Base-by-base conservation (phyloP, 2,329 filamentous ascomycete genomes). In the Botrytis tulipae region DNA sequence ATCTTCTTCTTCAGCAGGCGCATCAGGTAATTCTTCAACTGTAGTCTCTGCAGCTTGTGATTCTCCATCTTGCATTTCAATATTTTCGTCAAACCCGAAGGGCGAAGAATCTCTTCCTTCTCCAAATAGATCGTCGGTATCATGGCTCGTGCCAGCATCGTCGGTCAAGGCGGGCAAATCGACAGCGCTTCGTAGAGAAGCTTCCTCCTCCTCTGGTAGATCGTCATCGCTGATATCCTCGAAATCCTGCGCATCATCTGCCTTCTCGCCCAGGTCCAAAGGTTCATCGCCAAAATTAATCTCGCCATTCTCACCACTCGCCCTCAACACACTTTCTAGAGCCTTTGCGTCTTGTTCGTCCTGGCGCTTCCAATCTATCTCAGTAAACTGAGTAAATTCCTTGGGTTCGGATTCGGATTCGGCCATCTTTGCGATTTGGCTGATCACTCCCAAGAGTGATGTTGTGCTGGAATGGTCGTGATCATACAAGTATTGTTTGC, bases 201-300 rank as follows among this genome's bases (percentile, higher is more conserved):
- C 76, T 72, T 90, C 88, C 74, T 93, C 91, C 76, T 96, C 93
- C 10, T 96, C 93, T 18, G 94, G 92, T 12, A 97, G 87, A 76
- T 98, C 95, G 80, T 97, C 94, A 81, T 98, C 95, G 77, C 92
- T 92, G 75, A 98, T 95, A 80, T 97, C 93, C 80, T 93, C 94
- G 78, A 87, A 99, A 80, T 99, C 96, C 75, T 96, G 84, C 59
- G 96, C 96, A 83, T 98, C 93, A 74, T 94, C 94, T 72, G 94
- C 95, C 83, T 99, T 99, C 82, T 94, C 92, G 10, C 86, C 85
- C 76, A 90, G 86, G 76, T 91, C 90, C 76, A 91, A 87, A 37
- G 85, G 81, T 71, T 83, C 83, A 69, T 84, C 81, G 44, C 86
- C 83, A 74, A 89, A 80, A 12, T 78, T 76, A 44, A 78, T 79